A percentile compares a stretch with the other conserved stretches of the same genome.
These are phyloP conservation scores for Hysterangium stoloniferum DNA, from an alignment of 768 basidiomycete genomes.

Conservation along the genomic window DNA sequence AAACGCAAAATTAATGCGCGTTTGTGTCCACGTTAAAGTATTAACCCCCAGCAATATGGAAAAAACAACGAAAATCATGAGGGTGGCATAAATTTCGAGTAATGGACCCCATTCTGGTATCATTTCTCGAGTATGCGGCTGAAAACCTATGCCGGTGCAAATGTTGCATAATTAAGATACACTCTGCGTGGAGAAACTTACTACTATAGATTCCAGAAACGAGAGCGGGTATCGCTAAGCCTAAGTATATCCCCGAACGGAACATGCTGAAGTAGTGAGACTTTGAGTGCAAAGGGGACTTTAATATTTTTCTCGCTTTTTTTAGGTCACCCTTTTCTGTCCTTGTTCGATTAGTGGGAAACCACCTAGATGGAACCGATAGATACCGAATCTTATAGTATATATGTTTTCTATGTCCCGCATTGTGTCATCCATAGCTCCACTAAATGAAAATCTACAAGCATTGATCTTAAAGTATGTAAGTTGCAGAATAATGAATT, in stretches of 20 bases:
- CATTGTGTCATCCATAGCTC: constrained; percentile 56
- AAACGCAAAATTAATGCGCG: constrained; percentile 89
- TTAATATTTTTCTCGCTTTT: constrained; percentile 59
- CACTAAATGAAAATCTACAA: constrained; percentile 60
- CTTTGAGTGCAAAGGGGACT: constrained; percentile 41
- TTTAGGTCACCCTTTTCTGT: constrained; percentile 71
- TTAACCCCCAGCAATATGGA: constrained; percentile 77
- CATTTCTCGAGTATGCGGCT: constrained; percentile 37
- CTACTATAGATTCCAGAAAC: constrained; percentile 56
- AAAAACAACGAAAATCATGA: constrained; percentile 71
- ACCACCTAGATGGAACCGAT: constrained; percentile 3
- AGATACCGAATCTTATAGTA: constrained; percentile 62
- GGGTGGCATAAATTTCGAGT: constrained; percentile 68
- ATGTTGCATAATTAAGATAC: background rate
- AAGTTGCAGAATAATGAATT: background rate
- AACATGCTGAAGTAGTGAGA: constrained; percentile 68
- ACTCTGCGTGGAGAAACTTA: too few species aligned
- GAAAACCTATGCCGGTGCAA: constrained; percentile 46
- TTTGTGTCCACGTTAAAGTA: constrained; percentile 62
- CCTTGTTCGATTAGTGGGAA: constrained; percentile 27
- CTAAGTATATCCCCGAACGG: constrained; percentile 64
- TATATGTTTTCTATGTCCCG: constrained; percentile 71
- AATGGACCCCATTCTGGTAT: constrained; percentile 70
- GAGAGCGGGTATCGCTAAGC: constrained; percentile 63
- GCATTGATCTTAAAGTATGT: constrained; percentile 30